Evolutionary conservation across 2,329 filamentous ascomycete genomes (phyloP).

Genomic region (Juglanconis sp.): DNA sequence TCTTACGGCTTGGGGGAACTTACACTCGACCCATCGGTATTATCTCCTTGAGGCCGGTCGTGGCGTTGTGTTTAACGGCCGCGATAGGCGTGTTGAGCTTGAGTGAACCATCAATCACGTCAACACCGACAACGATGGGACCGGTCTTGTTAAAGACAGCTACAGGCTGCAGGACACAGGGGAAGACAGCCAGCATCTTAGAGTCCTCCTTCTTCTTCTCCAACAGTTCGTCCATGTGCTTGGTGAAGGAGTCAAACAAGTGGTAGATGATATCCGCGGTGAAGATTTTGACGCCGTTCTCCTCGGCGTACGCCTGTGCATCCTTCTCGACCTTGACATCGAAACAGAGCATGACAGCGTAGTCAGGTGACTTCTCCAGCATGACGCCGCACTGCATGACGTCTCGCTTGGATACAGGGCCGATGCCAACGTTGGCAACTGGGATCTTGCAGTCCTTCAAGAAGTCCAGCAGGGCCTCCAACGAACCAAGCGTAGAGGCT

Average conservation of each 20-base stretch:
- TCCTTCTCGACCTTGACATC: conserved; percentile 99
- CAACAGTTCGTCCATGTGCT: conserved; percentile 82
- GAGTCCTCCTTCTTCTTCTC: conserved; percentile 95
- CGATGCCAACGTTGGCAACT: conserved; percentile 94
- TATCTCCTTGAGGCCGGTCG: conserved; percentile 79
- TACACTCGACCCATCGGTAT: conserved; percentile 89
- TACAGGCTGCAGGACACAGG: conserved; percentile 83
- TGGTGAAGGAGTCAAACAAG: conserved; percentile 93
- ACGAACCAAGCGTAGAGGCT: conserved; percentile 92
- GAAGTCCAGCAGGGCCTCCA: conserved; percentile 96
- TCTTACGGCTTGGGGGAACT: conserved; percentile 37
- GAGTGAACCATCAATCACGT: conserved; percentile 87
- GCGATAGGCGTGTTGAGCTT: conserved; percentile 86
- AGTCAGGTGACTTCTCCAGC: conserved; percentile 93
- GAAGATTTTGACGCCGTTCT: conserved; percentile 95
- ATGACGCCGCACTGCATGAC: conserved; percentile 94
- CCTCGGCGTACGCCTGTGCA: conserved; percentile 83
- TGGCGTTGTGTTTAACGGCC: conserved; percentile 76
- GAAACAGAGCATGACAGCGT: conserved; percentile 99
- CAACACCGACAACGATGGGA: conserved; percentile 92
- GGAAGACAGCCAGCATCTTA: conserved; percentile 95
- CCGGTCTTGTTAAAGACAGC: conserved; percentile 98
- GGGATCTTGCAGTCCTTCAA: conserved; percentile 94
- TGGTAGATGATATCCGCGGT: conserved; percentile 99
- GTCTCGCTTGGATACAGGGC: conserved; percentile 96